A percentile compares a stretch with the other conserved stretches of the same genome.
Evolutionary conservation across 257 asterid species (phyloP).

Genomic region (Coffea canephora): DNA sequence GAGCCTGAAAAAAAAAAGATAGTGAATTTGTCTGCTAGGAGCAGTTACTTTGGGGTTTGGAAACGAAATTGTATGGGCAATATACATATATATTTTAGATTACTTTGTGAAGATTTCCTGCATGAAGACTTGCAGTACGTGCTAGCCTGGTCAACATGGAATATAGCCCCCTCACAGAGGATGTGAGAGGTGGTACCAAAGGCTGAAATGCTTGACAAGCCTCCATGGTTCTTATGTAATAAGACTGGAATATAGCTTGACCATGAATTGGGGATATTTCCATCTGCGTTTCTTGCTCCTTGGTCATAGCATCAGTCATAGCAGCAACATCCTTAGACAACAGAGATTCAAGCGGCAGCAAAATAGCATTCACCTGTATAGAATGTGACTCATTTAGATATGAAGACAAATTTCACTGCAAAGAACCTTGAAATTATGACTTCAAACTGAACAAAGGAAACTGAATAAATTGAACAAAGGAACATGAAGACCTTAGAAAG

Average conservation of each 20-base stretch:
- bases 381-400: constrained; percentile 13
- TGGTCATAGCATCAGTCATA: constrained; percentile 77
- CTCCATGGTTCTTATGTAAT: constrained; percentile 64
- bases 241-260: constrained; percentile 91
- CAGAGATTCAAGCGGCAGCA: constrained; percentile 86
- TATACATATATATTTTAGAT: constrained; percentile 1
- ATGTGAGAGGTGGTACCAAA: constrained; percentile 70
- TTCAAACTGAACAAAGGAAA: background rate
- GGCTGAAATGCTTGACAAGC: constrained; percentile 72
- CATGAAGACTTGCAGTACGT: constrained; percentile 91
- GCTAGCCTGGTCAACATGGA: constrained; percentile 80
- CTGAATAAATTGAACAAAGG: background rate
- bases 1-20: constrained; percentile 58
- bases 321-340: constrained; percentile 86
- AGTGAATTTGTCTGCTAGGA: too few species aligned
- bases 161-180: constrained; percentile 74
- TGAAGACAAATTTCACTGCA: background rate
- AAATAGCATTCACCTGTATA: constrained; percentile 70
- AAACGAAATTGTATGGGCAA: background rate
- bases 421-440: background rate
- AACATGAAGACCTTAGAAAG: constrained; percentile 71
- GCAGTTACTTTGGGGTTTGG: background rate
- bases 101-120: constrained; percentile 99
- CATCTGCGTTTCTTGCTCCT: constrained; percentile 58
- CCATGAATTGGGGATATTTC: constrained; percentile 95